Evolutionary conservation across 352 stramenopile genomes (phyloP), one percentile per base, ranked within the genome.

Genomic region (Phytophthora citrophthora): DNA sequence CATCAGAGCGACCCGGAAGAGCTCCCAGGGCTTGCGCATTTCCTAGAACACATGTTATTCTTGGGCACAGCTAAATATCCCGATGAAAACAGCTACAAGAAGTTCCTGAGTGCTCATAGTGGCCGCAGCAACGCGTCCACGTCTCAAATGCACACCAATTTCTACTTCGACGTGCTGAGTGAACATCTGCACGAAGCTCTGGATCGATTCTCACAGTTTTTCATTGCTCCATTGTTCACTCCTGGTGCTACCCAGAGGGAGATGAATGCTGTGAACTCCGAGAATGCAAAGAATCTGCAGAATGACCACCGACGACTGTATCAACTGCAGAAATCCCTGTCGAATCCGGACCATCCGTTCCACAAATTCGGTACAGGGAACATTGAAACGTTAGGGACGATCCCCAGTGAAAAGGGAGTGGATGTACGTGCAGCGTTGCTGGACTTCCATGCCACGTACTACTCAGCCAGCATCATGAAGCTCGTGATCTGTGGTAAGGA

Each of bases 161-260:
- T 98, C 72, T 98, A 98, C 80, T 99, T 99, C 74, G 92, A 98
- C 61, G 87, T 99, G 48, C 76, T 92, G 23, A 88, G 81, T 27
- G 78, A 86, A 5, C 79, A 91, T 20, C 68, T 94, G 26, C 56
- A 83, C 44, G 93, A 91, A 24, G 93, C 89, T 23, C 68, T 99
- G n/a, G 96, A 99, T 74, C 88, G 96, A 23, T 98, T 99, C 58
- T 82, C 96, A 31, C 94, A 99, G 83, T 99, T 99, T 65, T 99
- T 99, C 76, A 94, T 98, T 29, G 70, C 90, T n/a, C 97, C 97
- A 24, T 68, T 97, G 1, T 99, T 99, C 68, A 96, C 89, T 23
- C 54, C 91, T 53, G 86, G 71, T 23, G 89, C 91, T 3, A 97
- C 95, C 0, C 89, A 98, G 44, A 86, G 97, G 6, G 97, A 99